A percentile compares a stretch with the other conserved stretches of the same genome.
Evolutionary conservation across 345 rosid genomes (phyloP).

Genomic region (Atalantia buxifolia): DNA sequence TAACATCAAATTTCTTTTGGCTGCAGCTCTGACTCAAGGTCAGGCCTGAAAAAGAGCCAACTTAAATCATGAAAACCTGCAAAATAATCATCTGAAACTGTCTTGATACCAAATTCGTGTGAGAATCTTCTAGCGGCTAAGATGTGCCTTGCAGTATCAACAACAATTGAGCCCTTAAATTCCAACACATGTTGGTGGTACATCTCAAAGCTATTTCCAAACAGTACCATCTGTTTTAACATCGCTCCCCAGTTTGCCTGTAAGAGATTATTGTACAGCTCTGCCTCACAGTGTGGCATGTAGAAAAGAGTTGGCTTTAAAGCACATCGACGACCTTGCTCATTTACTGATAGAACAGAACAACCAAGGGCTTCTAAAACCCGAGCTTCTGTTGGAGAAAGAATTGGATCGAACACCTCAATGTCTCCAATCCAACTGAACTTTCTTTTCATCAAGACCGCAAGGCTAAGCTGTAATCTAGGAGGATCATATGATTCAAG

Average conservation of each 20-base stretch:
- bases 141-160: conserved; percentile 40
- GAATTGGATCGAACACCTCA: conserved; percentile 81
- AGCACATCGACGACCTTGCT: conserved; percentile 68
- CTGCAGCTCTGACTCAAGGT: conserved; percentile 36
- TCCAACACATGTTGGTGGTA: conserved; percentile 46
- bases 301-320: conserved; percentile 66
- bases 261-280: conserved; percentile 64
- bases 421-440: conserved; percentile 69
- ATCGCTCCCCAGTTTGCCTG: conserved; percentile 62
- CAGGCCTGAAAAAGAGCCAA: conserved; percentile 83
- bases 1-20: conserved; percentile 12
- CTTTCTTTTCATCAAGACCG: conserved; percentile 67
- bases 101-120: conserved; percentile 45
- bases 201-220: conserved; percentile 78
- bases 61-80: conserved; percentile 84
- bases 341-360: conserved; percentile 61
- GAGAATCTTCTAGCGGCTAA: conserved; percentile 44
- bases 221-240: conserved; percentile 48
- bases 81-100: conserved; percentile 62
- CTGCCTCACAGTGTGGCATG: conserved; percentile 94
- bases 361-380: conserved; percentile 70
- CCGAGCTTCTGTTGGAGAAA: conserved; percentile 61
- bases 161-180: conserved; percentile 35
- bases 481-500: conserved; percentile 79
- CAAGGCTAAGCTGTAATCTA: conserved; percentile 69